These are phyloP conservation scores for Mucor plumbeus DNA, from an alignment of 371 early-diverging fungal species.

Conservation along the genomic window DNA sequence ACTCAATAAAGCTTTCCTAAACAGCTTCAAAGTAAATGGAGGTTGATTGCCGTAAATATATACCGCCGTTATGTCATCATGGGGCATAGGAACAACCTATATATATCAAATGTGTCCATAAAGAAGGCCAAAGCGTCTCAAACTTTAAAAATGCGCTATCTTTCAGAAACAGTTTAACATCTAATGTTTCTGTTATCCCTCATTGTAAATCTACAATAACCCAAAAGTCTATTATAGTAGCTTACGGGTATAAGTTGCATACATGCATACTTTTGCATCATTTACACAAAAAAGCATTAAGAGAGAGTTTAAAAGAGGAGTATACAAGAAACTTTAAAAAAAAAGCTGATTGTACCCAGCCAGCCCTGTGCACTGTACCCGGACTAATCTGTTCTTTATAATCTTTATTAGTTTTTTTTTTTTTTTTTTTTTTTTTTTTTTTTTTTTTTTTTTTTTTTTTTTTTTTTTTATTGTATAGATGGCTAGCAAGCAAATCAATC, in stretches of 20 bases:
- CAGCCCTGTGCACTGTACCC: background rate
- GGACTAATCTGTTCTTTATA: background rate
- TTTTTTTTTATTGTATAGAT: background rate
- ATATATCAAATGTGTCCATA: background rate
- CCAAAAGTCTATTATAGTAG: background rate
- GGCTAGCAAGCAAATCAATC: background rate
- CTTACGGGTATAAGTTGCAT: background rate
- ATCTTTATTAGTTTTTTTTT: background rate
- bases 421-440: background rate
- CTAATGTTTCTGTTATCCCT: background rate
- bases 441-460: background rate
- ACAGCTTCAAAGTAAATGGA: background rate
- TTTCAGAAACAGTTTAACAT: background rate
- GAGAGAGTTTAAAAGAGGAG: constrained; percentile 2
- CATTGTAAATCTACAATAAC: background rate
- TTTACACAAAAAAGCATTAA: constrained; percentile 3
- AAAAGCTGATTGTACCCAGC: background rate
- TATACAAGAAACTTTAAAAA: background rate
- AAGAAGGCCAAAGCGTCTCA: background rate
- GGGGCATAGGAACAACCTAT: background rate
- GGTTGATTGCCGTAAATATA: too few species aligned
- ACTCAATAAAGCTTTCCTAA: background rate
- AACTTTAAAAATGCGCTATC: background rate
- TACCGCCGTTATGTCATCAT: background rate
- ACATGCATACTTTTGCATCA: background rate